Evolutionary conservation across 768 basidiomycete species (phyloP).

Genomic region (Tricholoma saponaceum): DNA sequence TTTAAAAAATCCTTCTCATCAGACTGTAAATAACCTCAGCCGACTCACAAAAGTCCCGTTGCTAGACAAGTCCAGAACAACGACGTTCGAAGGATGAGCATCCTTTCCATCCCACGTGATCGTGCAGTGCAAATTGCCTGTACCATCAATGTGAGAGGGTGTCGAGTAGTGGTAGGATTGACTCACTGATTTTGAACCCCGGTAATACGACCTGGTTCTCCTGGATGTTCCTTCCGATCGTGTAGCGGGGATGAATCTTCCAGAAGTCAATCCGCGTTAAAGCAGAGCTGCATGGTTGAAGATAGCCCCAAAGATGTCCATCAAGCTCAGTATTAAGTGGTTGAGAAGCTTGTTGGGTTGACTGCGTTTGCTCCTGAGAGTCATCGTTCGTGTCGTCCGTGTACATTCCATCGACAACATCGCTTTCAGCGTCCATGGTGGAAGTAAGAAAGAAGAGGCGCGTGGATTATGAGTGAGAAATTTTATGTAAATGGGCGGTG

Average conservation of each 20-base stretch:
- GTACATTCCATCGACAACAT: slow-evolving; percentile 10
- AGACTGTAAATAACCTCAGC: neutral
- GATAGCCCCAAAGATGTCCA: slow-evolving; percentile 63
- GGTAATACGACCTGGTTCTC: slow-evolving; percentile 55
- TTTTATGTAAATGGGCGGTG: neutral
- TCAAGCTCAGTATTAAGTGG: slow-evolving; percentile 24
- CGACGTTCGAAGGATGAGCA: slow-evolving; percentile 34
- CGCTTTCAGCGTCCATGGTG: slow-evolving; percentile 15
- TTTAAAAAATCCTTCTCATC: neutral
- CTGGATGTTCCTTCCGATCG: slow-evolving; percentile 49
- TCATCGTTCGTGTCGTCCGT: slow-evolving; percentile 26
- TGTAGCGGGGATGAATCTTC: slow-evolving; percentile 44
- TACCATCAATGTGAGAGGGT: slow-evolving; percentile 1
- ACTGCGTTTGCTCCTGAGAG: slow-evolving; percentile 38
- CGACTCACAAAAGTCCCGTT: slow-evolving; percentile 69
- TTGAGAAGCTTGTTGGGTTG: slow-evolving; percentile 41
- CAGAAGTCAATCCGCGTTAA: slow-evolving; percentile 60
- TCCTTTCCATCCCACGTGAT: slow-evolving; percentile 59
- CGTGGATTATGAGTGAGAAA: neutral
- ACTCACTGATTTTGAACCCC: slow-evolving; percentile 74
- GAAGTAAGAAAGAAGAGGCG: neutral
- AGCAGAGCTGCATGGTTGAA: slow-evolving; percentile 55
- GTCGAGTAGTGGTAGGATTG: neutral
- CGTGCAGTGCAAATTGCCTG: slow-evolving; percentile 55
- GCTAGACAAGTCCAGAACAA: slow-evolving; percentile 55